Conservation (phyloP, 441 rosid species). For the Cnidoscolus chayamansa region DNA sequence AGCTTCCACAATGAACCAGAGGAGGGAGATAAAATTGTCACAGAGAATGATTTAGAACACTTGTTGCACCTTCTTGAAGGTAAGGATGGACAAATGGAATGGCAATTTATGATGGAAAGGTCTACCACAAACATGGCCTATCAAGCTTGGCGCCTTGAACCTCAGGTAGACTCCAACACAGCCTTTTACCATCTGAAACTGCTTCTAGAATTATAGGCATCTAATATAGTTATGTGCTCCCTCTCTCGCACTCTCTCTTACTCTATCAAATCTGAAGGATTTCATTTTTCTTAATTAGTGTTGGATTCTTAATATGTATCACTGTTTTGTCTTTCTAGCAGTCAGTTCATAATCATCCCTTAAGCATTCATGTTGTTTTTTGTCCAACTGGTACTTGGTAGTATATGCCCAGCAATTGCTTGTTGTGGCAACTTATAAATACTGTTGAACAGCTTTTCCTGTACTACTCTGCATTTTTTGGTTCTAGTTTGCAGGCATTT, state of each 20-base stretch:
- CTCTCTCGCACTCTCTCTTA: not conserved
- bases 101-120: constrained; percentile 86
- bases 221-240: not conserved
- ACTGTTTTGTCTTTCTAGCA: not conserved
- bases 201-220: not conserved
- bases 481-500: not conserved
- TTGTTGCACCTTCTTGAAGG: constrained; percentile 66
- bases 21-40: constrained; percentile 50
- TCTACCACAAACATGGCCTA: constrained; percentile 73
- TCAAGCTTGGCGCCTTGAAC: constrained; percentile 89
- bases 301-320: not conserved
- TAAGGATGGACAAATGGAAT: constrained; percentile 61
- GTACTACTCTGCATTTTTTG: not conserved
- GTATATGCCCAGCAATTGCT: not conserved
- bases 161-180: constrained; percentile 48
- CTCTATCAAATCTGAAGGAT: not conserved
- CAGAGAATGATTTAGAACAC: constrained; percentile 75
- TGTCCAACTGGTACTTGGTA: not conserved
- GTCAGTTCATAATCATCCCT: not conserved
- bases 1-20: constrained; percentile 23
- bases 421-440: not conserved
- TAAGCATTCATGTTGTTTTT: not conserved
- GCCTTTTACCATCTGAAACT: not conserved
- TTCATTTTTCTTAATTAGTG: not conserved
- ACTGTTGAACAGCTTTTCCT: not conserved